These are phyloP conservation scores for Stentor roeselii DNA, from an alignment of 73 alveolate genomes.

Conservation along the genomic window DNA sequence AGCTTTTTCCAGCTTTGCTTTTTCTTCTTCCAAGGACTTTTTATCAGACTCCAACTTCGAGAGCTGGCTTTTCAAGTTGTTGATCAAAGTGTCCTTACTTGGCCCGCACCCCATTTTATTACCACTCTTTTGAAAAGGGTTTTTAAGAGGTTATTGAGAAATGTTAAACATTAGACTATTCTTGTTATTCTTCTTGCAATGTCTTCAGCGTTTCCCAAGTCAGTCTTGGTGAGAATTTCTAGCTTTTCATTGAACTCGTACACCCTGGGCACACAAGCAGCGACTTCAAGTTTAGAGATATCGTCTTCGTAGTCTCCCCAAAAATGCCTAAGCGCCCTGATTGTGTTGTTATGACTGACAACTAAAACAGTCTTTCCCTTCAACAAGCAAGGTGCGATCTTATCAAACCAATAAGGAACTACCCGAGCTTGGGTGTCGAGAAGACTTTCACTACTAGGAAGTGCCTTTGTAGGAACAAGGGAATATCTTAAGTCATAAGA, in stretches of 20 bases:
- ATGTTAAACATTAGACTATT: too few relatives aligned
- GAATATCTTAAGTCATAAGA: slow-evolving; percentile 59
- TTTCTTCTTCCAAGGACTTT: too few relatives aligned
- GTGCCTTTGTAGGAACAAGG: slow-evolving; percentile 72
- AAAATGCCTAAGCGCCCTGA: slow-evolving; percentile 95
- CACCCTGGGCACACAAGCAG: slow-evolving; percentile 91
- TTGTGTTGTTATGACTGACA: slow-evolving; percentile 97
- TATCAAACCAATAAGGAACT: slow-evolving; percentile 88
- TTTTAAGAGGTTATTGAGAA: too few relatives aligned
- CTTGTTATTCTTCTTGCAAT: not conserved
- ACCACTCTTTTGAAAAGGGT: too few relatives aligned
- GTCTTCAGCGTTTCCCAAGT: slow-evolving; percentile 32
- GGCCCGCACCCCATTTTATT: too few relatives aligned
- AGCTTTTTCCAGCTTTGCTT: too few relatives aligned
- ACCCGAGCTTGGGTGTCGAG: slow-evolving; percentile 90
- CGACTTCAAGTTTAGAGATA: slow-evolving; percentile 67
- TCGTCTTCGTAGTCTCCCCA: slow-evolving; percentile 76
- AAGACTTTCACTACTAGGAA: slow-evolving; percentile 95
- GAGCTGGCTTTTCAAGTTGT: too few relatives aligned
- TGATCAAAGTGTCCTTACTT: too few relatives aligned
- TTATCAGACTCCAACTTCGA: too few relatives aligned
- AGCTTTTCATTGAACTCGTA: slow-evolving; percentile 90
- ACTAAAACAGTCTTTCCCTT: slow-evolving; percentile 92
- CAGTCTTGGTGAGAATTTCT: slow-evolving; percentile 72
- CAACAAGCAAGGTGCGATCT: slow-evolving; percentile 72